A percentile compares a stretch with the other conserved stretches of the same genome.
Conservation (phyloP, 2,329 filamentous ascomycete species). For the Aspergillus persii region DNA sequence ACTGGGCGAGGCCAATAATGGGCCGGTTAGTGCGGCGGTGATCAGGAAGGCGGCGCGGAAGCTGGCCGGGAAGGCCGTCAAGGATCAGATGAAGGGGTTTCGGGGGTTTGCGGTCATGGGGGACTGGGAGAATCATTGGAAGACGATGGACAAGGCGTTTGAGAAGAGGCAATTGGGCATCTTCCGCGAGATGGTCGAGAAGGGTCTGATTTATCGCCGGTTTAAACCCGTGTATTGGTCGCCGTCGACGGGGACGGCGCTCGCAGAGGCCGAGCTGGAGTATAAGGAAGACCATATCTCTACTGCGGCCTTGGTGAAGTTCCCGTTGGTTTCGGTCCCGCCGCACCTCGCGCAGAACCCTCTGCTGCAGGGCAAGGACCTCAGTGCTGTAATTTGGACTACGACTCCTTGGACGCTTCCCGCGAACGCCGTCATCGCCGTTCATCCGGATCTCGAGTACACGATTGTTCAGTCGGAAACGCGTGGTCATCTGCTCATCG, state of each 20-base stretch:
- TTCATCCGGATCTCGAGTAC: conserved; percentile 74
- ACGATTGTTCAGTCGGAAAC: conserved; percentile 58
- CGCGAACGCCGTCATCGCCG: conserved; percentile 84
- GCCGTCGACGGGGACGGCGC: conserved; percentile 61
- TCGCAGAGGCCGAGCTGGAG: conserved; percentile 64
- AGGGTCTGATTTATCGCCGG: conserved; percentile 60
- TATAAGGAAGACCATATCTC: conserved; percentile 62
- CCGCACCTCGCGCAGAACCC: conserved; percentile 42
- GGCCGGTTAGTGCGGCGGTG: conserved; percentile 41
- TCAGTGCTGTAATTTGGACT: conserved; percentile 94
- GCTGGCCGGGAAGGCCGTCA: conserved; percentile 56
- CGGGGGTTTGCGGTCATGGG: conserved; percentile 62
- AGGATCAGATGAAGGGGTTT: conserved; percentile 60
- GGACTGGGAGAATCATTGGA: conserved; percentile 62
- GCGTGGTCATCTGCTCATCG: conserved; percentile 67
- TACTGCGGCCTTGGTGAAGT: conserved; percentile 67
- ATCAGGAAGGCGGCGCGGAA: conserved; percentile 56
- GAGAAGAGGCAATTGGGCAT: conserved; percentile 60
- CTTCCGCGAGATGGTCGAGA: conserved; percentile 61
- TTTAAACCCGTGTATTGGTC: conserved; percentile 67
- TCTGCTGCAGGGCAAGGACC: conserved; percentile 44
- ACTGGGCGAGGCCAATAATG: conserved; percentile 20
- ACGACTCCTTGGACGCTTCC: conserved; percentile 97
- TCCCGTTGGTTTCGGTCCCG: conserved; percentile 60
- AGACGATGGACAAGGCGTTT: conserved; percentile 61